phyloP scores from a whole-genome alignment of 495 filamentous ascomycete species.

The Penicillium steckii region DNA sequence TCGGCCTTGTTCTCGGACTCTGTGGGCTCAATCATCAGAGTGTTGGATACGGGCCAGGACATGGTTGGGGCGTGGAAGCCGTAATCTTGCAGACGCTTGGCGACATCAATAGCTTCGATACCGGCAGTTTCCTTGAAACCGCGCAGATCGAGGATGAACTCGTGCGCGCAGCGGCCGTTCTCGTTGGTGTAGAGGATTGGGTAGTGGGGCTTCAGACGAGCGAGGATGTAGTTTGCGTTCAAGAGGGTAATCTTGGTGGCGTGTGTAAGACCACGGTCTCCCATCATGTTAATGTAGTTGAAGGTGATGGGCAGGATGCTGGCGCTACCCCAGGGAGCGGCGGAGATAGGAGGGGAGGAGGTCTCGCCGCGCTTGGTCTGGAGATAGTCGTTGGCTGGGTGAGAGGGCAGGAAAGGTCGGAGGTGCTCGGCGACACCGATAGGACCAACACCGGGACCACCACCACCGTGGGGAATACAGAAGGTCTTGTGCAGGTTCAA shows the following conservation, averaged over 20 bases:
- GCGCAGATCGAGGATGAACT: slow-evolving; percentile 95
- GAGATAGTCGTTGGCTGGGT: slow-evolving; percentile 55
- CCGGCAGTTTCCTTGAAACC: slow-evolving; percentile 80
- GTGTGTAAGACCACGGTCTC: slow-evolving; percentile 82
- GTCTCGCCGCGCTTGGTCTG: slow-evolving; percentile 61
- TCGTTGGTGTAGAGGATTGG: slow-evolving; percentile 89
- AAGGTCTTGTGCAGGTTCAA: slow-evolving; percentile 99
- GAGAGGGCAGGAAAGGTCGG: slow-evolving; percentile 73
- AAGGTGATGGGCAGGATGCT: slow-evolving; percentile 95
- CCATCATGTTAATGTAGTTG: slow-evolving; percentile 99
- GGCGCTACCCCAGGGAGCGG: slow-evolving; percentile 87
- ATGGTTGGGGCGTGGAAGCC: slow-evolving; percentile 99
- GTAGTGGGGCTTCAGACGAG: slow-evolving; percentile 86
- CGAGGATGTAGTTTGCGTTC: slow-evolving; percentile 97
- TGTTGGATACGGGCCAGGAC: slow-evolving; percentile 96
- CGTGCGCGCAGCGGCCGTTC: slow-evolving; percentile 87
- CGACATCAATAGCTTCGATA: slow-evolving; percentile 94
- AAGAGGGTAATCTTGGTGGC: slow-evolving; percentile 93
- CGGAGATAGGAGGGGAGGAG: slow-evolving; percentile 67
- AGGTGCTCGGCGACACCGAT: slow-evolving; percentile 90
- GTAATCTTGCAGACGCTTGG: slow-evolving; percentile 97
- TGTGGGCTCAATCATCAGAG: slow-evolving; percentile 98
- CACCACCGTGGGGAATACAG: slow-evolving; percentile 97
- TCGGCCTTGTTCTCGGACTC: slow-evolving; percentile 93
- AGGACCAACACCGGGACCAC: slow-evolving; percentile 92